phyloP scores from a whole-genome alignment of 116 monocot genomes.

The Dioscorea cayenensis region DNA sequence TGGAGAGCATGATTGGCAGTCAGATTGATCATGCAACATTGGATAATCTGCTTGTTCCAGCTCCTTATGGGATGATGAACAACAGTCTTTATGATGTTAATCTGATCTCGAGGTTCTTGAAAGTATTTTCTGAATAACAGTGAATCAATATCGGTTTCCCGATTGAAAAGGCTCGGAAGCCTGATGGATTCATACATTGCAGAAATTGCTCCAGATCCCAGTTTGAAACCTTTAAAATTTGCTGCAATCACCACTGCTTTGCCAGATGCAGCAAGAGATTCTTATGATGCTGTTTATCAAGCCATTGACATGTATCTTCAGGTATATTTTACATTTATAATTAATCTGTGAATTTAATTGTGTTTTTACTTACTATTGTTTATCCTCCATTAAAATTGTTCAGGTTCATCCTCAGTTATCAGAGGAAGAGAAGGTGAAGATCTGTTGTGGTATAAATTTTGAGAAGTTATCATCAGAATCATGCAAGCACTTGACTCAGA shows the following conservation, averaged over 20 bases:
- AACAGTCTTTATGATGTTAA: slow-evolving; percentile 66
- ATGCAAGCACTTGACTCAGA: slow-evolving; percentile 70
- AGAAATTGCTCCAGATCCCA: slow-evolving; percentile 81
- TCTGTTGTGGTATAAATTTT: slow-evolving; percentile 56
- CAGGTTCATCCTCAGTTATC: slow-evolving; percentile 65
- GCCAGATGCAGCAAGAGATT: slow-evolving; percentile 71
- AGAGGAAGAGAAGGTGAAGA: slow-evolving; percentile 82
- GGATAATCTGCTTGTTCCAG: slow-evolving; percentile 68
- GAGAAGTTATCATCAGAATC: slow-evolving; percentile 76
- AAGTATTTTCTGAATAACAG: slow-evolving; percentile 40
- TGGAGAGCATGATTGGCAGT: slow-evolving; percentile 68
- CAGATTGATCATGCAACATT: slow-evolving; percentile 61
- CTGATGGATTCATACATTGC: slow-evolving; percentile 78
- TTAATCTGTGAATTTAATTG: background rate
- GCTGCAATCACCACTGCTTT: slow-evolving; percentile 41
- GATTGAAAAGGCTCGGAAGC: slow-evolving; percentile 58
- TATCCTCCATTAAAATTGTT: background rate
- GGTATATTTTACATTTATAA: slow-evolving; percentile 22
- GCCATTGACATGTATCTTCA: slow-evolving; percentile 81
- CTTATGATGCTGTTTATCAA: slow-evolving; percentile 60
- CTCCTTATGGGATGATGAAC: slow-evolving; percentile 18
- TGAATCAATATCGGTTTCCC: slow-evolving; percentile 8
- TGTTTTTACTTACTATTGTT: too few relatives aligned
- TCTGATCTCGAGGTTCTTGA: slow-evolving; percentile 57
- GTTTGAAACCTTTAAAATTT: slow-evolving; percentile 61